Evolutionary conservation across 208 protist genomes (phyloP), one percentile per base, ranked within the genome.

Genomic region (Acanthamoeba comandoni): DNA sequence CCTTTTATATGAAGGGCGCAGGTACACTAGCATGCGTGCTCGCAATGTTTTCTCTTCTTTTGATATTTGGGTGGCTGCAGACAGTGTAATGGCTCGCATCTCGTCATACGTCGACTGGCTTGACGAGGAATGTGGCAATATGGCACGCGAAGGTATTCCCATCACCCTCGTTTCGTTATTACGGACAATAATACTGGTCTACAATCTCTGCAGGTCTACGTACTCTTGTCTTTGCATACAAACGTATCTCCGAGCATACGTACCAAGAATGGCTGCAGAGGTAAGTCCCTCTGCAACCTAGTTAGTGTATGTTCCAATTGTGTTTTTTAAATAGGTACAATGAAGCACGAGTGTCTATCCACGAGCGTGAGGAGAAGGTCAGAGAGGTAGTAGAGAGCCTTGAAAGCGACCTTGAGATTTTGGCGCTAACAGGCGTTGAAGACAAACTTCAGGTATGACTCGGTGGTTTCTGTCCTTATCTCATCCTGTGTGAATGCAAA

Each of bases 371-470:
- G 9, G 57, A 49, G 2, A 52, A 57, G 11, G 77, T 99, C 12
- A 95, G 97, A 58, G 85, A 91, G 39, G 97, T 96, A 11, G 96
- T 98, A 80, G 77, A 91, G 15, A 82, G 94, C 9, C 93, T 99
- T 24, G 97, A 98, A 93, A 94, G 91, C 2, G 96, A 98, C 79
- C 95, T 95, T 22, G 87, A 87, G 51, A 31, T 77, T 19, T 52
- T 98, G 35, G 97, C 97, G 19, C 94, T 99, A 0, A 99, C 98
- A 3, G 99, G 98, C 11, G 98, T 99, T 3, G 99, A 99, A 95
- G 98, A 99, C 86, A 96, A 98, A 92, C 94, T 99, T n/a, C 98
- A 99, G 95, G 96, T 98, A 57, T 94, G 4, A 65, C 1, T 65
- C 4, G 26, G 22, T 29, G 58, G 4, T 31, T 65, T 65, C 58